Evolutionary conservation across 768 basidiomycete genomes (phyloP), one percentile per base, ranked within the genome.

Genomic region (Ramaria sp.): DNA sequence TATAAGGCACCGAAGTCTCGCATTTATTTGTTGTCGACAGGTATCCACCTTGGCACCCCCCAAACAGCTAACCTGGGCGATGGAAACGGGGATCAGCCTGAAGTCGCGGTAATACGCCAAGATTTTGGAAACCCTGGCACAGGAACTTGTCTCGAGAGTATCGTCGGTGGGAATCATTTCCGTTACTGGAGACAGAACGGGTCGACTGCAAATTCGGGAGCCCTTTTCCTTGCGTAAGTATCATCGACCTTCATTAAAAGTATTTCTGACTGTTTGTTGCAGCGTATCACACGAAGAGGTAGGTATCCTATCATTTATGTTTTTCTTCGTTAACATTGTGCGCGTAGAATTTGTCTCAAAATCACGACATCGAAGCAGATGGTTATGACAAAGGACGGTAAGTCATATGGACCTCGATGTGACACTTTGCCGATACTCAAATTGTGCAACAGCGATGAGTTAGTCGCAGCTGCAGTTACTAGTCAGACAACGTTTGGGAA

Each of bases 381-480:
- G 68, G 67, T n/a, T 68, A 69, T 59, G 50, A 69, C 41, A 47
- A 59, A 25, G 68, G 68, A 13, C 63, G 68, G 67, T 65, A 56
- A 45, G 43, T 34, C 44, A n/a, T n/a, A 10, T 52, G 16, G 30
- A 12, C 3, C 10, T 43, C 20, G 32, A 37, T 8, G 3, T 22
- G 5, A 37, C 22, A 44, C 6, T 32, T 10, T 1, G 2, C 39
- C 6, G 16, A 7, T 28, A 50, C 7, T 34, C 27, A 42, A n/a
- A 18, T 1, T 43, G 13, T 43, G n/a, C 18, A 30, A 18, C 39
- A 75, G 74, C 27, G 62, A 78, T 52, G 49, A 44, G 12, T 63
- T 78, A n/a, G 77, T 74, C 12, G 50, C 64, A 1, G 56, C 59
- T 16, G 71, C 76, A n/a, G n/a, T n/a, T n/a, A 55, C 70, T 3